Conservation (phyloP, 2,329 filamentous ascomycete genomes). For the Bertia moriformis region DNA sequence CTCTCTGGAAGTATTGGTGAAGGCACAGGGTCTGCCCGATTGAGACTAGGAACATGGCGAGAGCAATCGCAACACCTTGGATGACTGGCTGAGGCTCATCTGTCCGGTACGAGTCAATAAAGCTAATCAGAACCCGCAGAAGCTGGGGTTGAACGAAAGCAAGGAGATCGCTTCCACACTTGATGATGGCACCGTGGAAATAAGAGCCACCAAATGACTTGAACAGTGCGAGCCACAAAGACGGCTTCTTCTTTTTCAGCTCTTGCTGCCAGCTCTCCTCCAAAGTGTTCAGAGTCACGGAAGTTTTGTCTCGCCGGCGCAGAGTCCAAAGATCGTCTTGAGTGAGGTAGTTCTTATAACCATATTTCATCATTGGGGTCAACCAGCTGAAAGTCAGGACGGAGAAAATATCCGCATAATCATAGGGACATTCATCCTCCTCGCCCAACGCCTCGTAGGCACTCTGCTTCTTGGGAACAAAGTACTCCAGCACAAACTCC, state of each 20-base stretch:
- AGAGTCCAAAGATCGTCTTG: constrained; percentile 67
- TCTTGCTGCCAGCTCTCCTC: constrained; percentile 47
- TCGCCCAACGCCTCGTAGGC: constrained; percentile 54
- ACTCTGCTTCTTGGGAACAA: constrained; percentile 55
- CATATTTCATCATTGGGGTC: constrained; percentile 65
- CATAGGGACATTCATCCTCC: constrained; percentile 49
- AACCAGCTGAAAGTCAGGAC: constrained; percentile 66
- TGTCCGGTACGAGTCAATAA: constrained; percentile 47
- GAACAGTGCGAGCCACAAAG: constrained; percentile 55
- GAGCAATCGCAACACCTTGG: constrained; percentile 51
- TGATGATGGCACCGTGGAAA: constrained; percentile 50
- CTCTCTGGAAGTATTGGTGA: constrained; percentile 63
- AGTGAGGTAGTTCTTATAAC: constrained; percentile 57
- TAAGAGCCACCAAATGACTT: constrained; percentile 53
- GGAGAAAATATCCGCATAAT: constrained; percentile 61
- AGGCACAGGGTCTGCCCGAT: constrained; percentile 52
- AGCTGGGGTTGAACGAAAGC: constrained; percentile 60
- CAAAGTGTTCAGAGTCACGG: constrained; percentile 37
- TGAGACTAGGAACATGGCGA: constrained; percentile 59
- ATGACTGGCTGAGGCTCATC: constrained; percentile 46
- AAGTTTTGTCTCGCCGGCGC: constrained; percentile 49
- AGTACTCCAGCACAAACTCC: constrained; percentile 54
- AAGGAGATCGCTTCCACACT: constrained; percentile 51
- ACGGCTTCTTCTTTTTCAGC: constrained; percentile 48
- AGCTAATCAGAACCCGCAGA: constrained; percentile 50